Conservation (phyloP, 2,329 filamentous ascomycete genomes). For the Trichoderma sp. region DNA sequence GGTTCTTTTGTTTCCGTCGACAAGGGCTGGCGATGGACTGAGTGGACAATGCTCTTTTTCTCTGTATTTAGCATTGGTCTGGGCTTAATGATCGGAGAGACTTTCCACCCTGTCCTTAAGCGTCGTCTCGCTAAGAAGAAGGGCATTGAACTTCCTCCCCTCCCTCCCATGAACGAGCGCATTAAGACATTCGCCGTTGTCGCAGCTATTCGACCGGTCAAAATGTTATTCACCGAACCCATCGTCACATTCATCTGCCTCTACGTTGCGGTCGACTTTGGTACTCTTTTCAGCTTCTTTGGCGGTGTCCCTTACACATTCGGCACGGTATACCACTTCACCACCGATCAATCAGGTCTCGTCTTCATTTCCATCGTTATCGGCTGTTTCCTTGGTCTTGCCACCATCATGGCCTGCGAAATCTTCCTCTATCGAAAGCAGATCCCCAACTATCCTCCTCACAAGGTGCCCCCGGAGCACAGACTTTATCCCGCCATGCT, state of each 20-base stretch:
- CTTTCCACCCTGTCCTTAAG: slow-evolving; percentile 53
- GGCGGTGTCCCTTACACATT: slow-evolving; percentile 50
- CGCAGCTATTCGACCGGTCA: slow-evolving; percentile 49
- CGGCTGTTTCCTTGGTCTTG: slow-evolving; percentile 44
- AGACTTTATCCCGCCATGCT: slow-evolving; percentile 58
- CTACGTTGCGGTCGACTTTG: slow-evolving; percentile 51
- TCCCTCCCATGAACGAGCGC: slow-evolving; percentile 26
- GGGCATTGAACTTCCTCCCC: slow-evolving; percentile 28
- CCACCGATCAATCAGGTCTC: slow-evolving; percentile 40
- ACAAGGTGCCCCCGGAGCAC: slow-evolving; percentile 51
- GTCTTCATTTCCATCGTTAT: slow-evolving; percentile 46
- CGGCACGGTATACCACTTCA: slow-evolving; percentile 43
- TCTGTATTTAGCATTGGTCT: slow-evolving; percentile 36
- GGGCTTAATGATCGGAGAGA: slow-evolving; percentile 48
- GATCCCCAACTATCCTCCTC: slow-evolving; percentile 31
- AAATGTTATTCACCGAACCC: slow-evolving; percentile 61
- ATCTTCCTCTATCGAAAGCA: slow-evolving; percentile 41
- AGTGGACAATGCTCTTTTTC: slow-evolving; percentile 51
- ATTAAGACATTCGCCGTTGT: slow-evolving; percentile 39
- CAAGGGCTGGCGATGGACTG: slow-evolving; percentile 53
- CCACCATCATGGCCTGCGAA: slow-evolving; percentile 42
- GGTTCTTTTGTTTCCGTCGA: slow-evolving; percentile 46
- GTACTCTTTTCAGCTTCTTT: slow-evolving; percentile 53
- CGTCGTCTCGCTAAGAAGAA: slow-evolving; percentile 38
- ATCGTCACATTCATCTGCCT: slow-evolving; percentile 56